Base-by-base conservation (phyloP, 345 rosid genomes). In the Chamaenerion angustifolium region DNA sequence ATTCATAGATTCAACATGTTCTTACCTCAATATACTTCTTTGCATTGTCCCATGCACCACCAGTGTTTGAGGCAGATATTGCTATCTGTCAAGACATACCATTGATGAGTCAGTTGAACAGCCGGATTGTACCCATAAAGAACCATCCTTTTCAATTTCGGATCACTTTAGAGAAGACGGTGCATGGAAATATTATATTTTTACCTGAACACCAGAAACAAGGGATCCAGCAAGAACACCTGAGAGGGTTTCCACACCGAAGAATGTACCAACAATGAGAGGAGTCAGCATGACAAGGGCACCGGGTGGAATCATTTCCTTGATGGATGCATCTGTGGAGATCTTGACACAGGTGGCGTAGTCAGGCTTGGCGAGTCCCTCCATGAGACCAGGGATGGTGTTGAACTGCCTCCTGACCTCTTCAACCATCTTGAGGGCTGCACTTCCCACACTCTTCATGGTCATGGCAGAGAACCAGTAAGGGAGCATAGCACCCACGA, bases 391-490 rank as follows among this genome's bases (percentile, higher is more conserved):
- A 17, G 71, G 68, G 42, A 63, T 71, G 45, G 51, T 66, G 57
- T 71, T 71, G 58, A 71, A 71, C 55, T 71, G 72, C 69, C 72
- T 60, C 31, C 76, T 69, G 25, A 64, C 72, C 31, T 64, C 76
- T 64, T 71, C 72, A 50, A 71, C 72, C 70, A 71, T 67, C 53
- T 67, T 64, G 35, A 71, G 13, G 16, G 76, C 76, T 42, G 72
- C 67, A 57, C 69, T 67, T 61, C 72, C 76, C 14, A 71, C 76
- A 50, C 72, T 64, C 58, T 71, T 71, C 72, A 71, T 67, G 13
- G 72, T 71, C 76, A 71, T 71, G 48, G 72, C 71, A 62, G 75
- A 66, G 55, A 71, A 71, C 71, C 71, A 71, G 60, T 66, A 71
- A 25, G 71, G 69, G 61, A 71, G 76, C 76, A 71, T 68, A 8